A percentile compares a stretch with the other conserved stretches of the same genome.
Evolutionary conservation across 2,329 filamentous ascomycete species (phyloP).

Genomic region (Cordyceps cateniannulata): DNA sequence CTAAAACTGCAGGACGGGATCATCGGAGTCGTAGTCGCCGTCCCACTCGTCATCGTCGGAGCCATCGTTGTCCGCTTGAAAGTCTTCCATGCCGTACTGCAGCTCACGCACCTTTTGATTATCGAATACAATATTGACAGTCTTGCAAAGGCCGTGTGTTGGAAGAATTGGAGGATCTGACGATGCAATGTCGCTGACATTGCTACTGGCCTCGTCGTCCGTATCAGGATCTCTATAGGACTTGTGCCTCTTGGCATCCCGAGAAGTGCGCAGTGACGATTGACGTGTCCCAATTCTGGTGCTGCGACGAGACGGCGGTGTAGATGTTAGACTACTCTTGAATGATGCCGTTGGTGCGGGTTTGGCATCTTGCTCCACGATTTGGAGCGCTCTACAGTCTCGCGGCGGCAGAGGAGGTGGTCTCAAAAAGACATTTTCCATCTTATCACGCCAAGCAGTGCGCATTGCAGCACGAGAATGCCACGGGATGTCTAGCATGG

Average conservation of each 20-base stretch:
- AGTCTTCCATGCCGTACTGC: constrained; percentile 66
- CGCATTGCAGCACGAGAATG: constrained; percentile 74
- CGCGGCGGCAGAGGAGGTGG: constrained; percentile 33
- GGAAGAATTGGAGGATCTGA: not conserved
- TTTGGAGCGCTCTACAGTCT: constrained; percentile 19
- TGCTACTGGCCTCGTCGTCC: constrained; percentile 26
- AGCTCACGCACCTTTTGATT: constrained; percentile 66
- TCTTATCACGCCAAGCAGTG: constrained; percentile 65
- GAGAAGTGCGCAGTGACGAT: constrained; percentile 3
- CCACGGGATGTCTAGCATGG: constrained; percentile 76
- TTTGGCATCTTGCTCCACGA: constrained; percentile 6
- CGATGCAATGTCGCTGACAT: constrained; percentile 9
- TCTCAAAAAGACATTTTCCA: constrained; percentile 61
- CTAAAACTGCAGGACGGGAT: constrained; percentile 21
- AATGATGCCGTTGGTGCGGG: not conserved
- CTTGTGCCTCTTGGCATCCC: constrained; percentile 12
- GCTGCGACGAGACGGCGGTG: constrained; percentile 30
- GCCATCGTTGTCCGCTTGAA: constrained; percentile 53
- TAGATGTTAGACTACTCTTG: constrained; percentile 13
- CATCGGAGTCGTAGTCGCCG: constrained; percentile 46
- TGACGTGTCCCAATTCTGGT: constrained; percentile 22
- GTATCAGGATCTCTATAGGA: constrained; percentile 42
- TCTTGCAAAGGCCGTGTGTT: constrained; percentile 63
- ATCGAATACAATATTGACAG: constrained; percentile 67
- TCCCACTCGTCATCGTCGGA: constrained; percentile 53